Base-by-base conservation (phyloP, 78 protist species). In the Chrysochromulina parva region DNA sequence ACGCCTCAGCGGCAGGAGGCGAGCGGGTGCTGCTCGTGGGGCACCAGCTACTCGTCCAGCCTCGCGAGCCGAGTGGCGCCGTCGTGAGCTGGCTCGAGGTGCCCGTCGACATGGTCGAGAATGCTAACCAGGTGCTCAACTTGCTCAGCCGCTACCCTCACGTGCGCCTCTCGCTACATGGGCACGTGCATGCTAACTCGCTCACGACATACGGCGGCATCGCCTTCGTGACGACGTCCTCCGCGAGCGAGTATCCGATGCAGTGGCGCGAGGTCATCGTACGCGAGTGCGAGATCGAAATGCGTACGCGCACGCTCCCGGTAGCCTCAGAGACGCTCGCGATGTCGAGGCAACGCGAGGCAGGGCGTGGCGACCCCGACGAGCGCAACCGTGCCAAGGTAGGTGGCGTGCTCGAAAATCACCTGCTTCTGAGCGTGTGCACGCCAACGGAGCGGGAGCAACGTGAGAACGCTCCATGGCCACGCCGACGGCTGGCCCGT, bases 111-210 rank as follows among this genome's bases (percentile, higher is more conserved):
- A 13, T 16, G 9, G 10, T 16, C 9, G 69, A 6, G 16, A 16
- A 62, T 20, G 26, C 7, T 1, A 22, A 62, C 20, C 26, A 16
- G 20, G 78, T 69, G 78, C 78, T 69, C 48, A 19, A 11, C 16
- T 16, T 69, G 50, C 78, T 69, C 13, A 2, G 50, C 3, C 38
- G 50, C 13, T 69, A 38, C 16, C n/a, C 22, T 50, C 78, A 69
- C 78, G 16, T 69, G 3, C 52, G 38, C 50, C 50, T 69, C 19
- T 69, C 54, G 5, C 50, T 69, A 16, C 78, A 69, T n/a, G 78
- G 78, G n/a, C 78, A 69, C 78, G 78, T 69, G 26, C 78, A 69
- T 17, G 78, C 78, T 4, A 69, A 69, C 16, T 69, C 78, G 78
- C 4, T 69, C 78, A 50, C 50, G 26, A 69, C 78, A 9, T 13